phyloP scores from a whole-genome alignment of 2,329 filamentous ascomycete genomes.

The Exophiala sp. region DNA sequence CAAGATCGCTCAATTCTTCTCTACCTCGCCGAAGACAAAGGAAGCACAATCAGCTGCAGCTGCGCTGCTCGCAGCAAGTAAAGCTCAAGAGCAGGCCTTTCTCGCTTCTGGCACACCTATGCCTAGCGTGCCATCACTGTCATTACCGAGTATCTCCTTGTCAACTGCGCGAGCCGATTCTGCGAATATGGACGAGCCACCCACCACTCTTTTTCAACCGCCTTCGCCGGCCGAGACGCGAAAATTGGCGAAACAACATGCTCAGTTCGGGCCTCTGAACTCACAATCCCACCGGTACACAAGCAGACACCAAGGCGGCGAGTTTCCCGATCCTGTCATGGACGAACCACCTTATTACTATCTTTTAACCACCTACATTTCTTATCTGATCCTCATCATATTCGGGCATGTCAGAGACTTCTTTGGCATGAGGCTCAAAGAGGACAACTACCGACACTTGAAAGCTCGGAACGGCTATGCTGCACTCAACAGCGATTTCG shows the following conservation, averaged over 20 bases:
- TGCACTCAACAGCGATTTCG: conserved; percentile 93
- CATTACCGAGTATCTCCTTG: conserved; percentile 83
- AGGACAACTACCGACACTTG: conserved; percentile 78
- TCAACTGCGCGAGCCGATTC: conserved; percentile 77
- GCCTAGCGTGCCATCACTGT: conserved; percentile 66
- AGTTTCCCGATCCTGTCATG: conserved; percentile 75
- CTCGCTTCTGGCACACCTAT: conserved; percentile 57
- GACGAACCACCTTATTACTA: conserved; percentile 97
- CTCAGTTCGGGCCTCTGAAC: conserved; percentile 83
- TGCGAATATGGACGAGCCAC: conserved; percentile 64
- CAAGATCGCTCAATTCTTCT: conserved; percentile 77
- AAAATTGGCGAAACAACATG: conserved; percentile 68
- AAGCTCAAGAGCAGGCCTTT: conserved; percentile 52
- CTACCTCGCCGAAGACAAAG: conserved; percentile 69
- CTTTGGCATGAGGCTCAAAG: conserved; percentile 91
- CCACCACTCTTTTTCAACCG: conserved; percentile 80
- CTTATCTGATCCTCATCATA: conserved; percentile 90
- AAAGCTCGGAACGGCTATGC: conserved; percentile 83
- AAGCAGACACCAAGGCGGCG: conserved; percentile 76
- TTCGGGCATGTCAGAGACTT: conserved; percentile 95
- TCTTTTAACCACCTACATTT: conserved; percentile 95
- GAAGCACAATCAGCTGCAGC: conserved; percentile 48
- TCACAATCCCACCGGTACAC: conserved; percentile 79
- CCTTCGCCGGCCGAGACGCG: conserved; percentile 77
- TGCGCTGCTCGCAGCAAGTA: conserved; percentile 62